Conservation (phyloP, 164 flowering plant genomes). For the Chimonanthus salicifolius region DNA sequence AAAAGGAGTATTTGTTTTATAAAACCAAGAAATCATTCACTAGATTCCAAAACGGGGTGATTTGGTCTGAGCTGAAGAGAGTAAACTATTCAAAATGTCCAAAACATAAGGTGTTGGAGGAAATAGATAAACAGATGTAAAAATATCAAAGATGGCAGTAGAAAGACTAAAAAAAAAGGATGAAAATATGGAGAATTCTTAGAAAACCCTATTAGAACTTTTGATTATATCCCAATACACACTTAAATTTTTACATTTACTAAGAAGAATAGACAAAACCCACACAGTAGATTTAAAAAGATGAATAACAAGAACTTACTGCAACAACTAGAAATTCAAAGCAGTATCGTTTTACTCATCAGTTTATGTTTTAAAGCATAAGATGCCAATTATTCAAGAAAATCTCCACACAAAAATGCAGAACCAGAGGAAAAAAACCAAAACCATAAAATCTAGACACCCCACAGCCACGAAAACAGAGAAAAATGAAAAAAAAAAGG, state of each 20-base stretch:
- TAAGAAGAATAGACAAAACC: background rate
- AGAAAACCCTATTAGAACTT: background rate
- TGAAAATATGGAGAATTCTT: background rate
- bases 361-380: too few species aligned
- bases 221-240: background rate
- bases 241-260: background rate
- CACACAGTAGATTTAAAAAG: background rate
- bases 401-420: too few species aligned
- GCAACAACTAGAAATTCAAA: too few species aligned
- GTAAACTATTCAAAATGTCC: conserved; percentile 17
- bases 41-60: conserved; percentile 1
- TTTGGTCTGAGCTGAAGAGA: conserved; percentile 20
- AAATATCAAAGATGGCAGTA: background rate
- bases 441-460: background rate
- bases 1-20: background rate
- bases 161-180: background rate
- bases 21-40: background rate
- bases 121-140: background rate
- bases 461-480: background rate
- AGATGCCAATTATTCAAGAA: too few species aligned
- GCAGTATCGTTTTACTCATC: too few species aligned
- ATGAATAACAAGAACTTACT: too few species aligned
- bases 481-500: background rate
- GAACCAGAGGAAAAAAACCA: background rate
- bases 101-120: conserved; percentile 9